Base-by-base conservation (phyloP, 805 yeast genomes). In the Wickerhamia fluorescens region DNA sequence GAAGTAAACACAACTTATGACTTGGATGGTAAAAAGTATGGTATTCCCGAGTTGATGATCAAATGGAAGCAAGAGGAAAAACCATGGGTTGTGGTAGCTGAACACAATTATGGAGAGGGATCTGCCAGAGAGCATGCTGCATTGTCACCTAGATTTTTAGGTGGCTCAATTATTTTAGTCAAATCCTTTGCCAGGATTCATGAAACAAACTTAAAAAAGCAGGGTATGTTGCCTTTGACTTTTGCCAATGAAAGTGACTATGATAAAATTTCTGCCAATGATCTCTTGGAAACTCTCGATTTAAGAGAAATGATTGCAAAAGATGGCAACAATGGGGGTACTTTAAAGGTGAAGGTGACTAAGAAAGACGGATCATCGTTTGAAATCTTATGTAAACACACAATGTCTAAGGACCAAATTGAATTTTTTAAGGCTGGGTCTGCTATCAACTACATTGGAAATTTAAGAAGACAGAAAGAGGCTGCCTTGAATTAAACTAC, bases 51-150 rank as follows among this genome's bases (percentile, higher is more conserved):
- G 44, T 71, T 88, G 36, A 92, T 92, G 96, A 81, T 78, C 59
- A 83, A 83, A 58, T 92, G 96, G 96, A 88, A 89, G 56, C 66
- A 75, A 29, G 92, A 85, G 37, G 44, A 59, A 11, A 72, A 82
- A 45, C 92, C 94, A 13, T 89, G 98, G 98, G 71, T 77, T 42
- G 96, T 92, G 25, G 81, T 92, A 56, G 98, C 96, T 67, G 97
- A 86, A 57, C 96, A 89, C 70, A 89, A 89, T 74, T 85, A 88
- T 55, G 98, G 98, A 75, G 98, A 89, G 74, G 98, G 98, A 72
- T 88, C 96, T 41, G 89, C 97, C 51, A 86, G 98, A 76, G 98
- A 89, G 72, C 98, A 89, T 51, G 98, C 98, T 25, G 97, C 97
- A 10, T 68, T 92, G 43, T 85, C 92, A 19, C 98, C 97, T 33